Conservation (phyloP, 257 asterid species). For the Forsythia suspensa region DNA sequence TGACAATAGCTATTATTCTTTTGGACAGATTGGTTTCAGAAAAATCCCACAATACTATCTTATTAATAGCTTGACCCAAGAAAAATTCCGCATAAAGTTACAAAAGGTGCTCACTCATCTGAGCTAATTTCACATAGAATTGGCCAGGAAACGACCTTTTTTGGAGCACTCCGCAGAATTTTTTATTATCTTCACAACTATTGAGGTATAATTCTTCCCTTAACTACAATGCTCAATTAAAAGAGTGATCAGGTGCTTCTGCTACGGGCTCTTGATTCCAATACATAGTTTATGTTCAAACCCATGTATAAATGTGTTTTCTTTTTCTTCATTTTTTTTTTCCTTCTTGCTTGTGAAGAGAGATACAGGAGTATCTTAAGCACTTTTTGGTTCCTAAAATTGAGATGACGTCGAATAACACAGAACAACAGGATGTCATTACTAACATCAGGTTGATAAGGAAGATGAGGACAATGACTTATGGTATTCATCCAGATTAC, state of each 20-base stretch:
- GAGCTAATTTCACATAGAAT: not conserved
- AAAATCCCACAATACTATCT: not conserved
- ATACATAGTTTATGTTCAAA: not conserved
- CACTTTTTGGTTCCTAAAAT: not conserved
- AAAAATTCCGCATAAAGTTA: not conserved
- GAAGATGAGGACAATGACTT: not conserved
- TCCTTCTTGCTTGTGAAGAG: not conserved
- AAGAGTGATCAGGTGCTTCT: not conserved
- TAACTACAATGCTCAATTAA: not conserved
- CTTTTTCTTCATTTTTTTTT: not conserved
- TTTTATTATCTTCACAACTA: not conserved
- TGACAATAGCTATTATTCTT: not conserved
- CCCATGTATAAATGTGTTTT: not conserved
- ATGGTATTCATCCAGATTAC: not conserved
- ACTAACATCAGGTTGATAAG: slow-evolving; percentile 2
- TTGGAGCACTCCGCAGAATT: not conserved
- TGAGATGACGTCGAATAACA: not conserved
- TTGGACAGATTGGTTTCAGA: not conserved
- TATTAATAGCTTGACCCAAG: not conserved
- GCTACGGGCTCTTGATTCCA: not conserved
- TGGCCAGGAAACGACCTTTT: not conserved
- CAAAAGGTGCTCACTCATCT: not conserved
- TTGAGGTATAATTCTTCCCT: not conserved
- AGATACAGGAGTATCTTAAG: not conserved
- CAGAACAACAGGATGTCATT: not conserved